phyloP scores from a whole-genome alignment of 164 flowering plant species.

The Protea cynaroides region DNA sequence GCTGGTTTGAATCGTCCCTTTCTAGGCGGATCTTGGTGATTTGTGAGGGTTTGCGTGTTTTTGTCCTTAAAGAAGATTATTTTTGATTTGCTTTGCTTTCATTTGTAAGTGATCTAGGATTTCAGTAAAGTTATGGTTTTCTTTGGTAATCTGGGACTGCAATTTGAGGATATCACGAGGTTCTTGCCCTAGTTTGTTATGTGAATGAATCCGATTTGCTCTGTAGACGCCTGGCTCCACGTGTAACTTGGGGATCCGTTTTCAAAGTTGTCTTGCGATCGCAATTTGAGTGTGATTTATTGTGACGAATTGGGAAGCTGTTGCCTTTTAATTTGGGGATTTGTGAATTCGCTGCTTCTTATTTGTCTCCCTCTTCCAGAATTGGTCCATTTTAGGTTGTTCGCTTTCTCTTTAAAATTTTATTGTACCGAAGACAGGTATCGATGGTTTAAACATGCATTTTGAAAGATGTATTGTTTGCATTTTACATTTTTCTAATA shows the following conservation, averaged over 20 bases:
- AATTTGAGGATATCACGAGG: conserved; percentile 1
- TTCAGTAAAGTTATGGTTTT: conserved; percentile 4
- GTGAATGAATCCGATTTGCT: conserved; percentile 10
- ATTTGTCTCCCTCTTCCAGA: too few relatives aligned
- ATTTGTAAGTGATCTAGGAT: conserved; percentile 17
- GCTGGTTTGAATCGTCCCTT: neutral
- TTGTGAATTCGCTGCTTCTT: too few relatives aligned
- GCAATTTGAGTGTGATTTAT: neutral
- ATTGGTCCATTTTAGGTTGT: neutral
- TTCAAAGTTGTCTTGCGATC: neutral
- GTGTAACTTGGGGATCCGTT: conserved; percentile 6
- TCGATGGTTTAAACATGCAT: too few relatives aligned
- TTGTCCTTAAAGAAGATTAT: neutral
- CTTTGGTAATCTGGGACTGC: conserved; percentile 3
- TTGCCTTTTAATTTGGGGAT: neutral
- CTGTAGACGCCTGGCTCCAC: neutral
- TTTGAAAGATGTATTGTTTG: too few relatives aligned
- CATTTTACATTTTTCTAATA: too few relatives aligned
- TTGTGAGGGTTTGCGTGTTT: conserved; percentile 2
- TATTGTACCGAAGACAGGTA: neutral
- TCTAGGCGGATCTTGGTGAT: conserved; percentile 16
- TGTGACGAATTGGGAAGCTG: neutral
- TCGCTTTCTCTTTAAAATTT: neutral
- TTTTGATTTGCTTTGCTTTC: neutral
- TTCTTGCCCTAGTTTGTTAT: conserved; percentile 5